These are phyloP conservation scores for Ophidiomyces ophidiicola DNA, from an alignment of 2,329 filamentous ascomycete species.

Conservation along the genomic window DNA sequence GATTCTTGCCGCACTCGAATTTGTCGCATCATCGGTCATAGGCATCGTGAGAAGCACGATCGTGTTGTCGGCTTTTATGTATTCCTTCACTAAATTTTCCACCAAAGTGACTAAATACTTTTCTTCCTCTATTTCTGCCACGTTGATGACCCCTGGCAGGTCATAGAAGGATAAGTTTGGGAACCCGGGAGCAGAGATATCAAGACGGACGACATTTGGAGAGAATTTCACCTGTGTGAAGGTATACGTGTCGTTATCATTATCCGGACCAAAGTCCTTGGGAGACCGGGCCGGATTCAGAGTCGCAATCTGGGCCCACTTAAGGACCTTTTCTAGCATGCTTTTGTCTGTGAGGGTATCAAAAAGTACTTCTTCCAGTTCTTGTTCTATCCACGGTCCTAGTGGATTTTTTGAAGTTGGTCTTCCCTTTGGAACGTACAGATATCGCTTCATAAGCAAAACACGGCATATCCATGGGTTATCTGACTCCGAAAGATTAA, in stretches of 20 bases:
- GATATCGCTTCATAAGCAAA: conserved; percentile 53
- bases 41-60: conserved; percentile 66
- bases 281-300: conserved; percentile 52
- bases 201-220: conserved; percentile 65
- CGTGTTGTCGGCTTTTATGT: conserved; percentile 56
- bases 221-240: conserved; percentile 54
- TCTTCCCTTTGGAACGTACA: conserved; percentile 38
- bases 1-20: conserved; percentile 56
- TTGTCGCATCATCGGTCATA: conserved; percentile 67
- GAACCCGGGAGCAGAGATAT: conserved; percentile 59
- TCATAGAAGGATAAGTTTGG: conserved; percentile 74
- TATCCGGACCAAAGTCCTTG: conserved; percentile 43
- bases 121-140: conserved; percentile 51
- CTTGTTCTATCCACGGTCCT: conserved; percentile 50
- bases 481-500: conserved; percentile 51
- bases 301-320: conserved; percentile 64
- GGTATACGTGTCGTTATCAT: conserved; percentile 28
- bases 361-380: conserved; percentile 45
- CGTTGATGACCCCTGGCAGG: conserved; percentile 68
- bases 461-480: conserved; percentile 56
- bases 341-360: conserved; percentile 48
- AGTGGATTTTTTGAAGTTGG: conserved; percentile 45
- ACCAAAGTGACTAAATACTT: conserved; percentile 61
- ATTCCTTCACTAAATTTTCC: conserved; percentile 55
- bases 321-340: conserved; percentile 55